Conservation (phyloP, 768 basidiomycete genomes). For the Mycena haematopus region DNA sequence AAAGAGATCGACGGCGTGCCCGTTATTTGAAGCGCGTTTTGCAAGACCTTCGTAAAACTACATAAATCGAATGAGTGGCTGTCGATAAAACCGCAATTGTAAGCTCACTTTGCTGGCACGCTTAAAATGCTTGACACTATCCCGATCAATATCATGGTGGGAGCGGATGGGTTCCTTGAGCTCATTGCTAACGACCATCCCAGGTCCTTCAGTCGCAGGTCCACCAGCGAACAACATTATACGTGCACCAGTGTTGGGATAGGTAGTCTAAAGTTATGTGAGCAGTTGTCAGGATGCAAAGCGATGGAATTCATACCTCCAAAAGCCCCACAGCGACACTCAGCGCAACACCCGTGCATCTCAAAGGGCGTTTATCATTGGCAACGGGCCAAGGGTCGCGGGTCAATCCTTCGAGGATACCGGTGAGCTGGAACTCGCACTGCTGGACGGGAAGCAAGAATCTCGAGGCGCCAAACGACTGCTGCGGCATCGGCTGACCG, state of each 20-base stretch:
- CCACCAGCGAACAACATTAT: constrained; percentile 98
- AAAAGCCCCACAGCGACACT: constrained; percentile 92
- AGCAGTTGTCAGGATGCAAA: background rate
- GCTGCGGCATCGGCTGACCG: constrained; percentile 80
- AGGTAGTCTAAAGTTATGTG: constrained; percentile 64
- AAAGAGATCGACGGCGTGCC: constrained; percentile 94
- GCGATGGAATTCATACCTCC: constrained; percentile 57
- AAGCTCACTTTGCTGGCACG: constrained; percentile 86
- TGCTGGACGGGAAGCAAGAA: constrained; percentile 93
- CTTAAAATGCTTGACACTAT: constrained; percentile 97
- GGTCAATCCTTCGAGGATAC: constrained; percentile 84
- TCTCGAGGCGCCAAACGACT: constrained; percentile 83
- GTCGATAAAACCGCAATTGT: background rate
- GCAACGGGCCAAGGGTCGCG: constrained; percentile 98
- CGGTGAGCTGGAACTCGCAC: constrained; percentile 95
- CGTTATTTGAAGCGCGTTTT: constrained; percentile 91
- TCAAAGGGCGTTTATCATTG: constrained; percentile 88
- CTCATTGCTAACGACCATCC: constrained; percentile 95
- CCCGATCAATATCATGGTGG: constrained; percentile 98
- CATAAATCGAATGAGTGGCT: constrained; percentile 20
- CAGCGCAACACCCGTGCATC: constrained; percentile 95
- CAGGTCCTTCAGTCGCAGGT: constrained; percentile 95
- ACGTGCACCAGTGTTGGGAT: constrained; percentile 93
- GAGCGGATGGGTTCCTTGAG: constrained; percentile 97
- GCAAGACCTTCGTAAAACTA: constrained; percentile 97